Evolutionary conservation across 108 stramenopile species (phyloP).

Genomic region (Hondaea fermentalgiana): DNA sequence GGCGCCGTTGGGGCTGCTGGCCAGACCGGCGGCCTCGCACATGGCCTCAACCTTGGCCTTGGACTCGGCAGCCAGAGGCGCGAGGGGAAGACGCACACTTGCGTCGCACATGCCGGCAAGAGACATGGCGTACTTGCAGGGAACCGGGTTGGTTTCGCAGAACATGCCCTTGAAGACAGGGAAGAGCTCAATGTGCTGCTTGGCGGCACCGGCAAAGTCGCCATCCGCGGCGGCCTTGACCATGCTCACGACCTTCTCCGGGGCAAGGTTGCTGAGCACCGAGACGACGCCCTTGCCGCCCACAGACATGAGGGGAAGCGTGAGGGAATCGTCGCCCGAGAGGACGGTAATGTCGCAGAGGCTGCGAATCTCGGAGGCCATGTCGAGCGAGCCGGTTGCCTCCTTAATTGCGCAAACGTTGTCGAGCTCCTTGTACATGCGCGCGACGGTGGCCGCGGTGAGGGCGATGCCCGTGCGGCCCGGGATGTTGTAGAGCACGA

Average conservation of each 20-base stretch:
- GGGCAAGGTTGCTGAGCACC: neutral
- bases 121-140: constrained; percentile 19
- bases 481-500: constrained; percentile 83
- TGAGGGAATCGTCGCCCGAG: constrained; percentile 1
- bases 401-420: constrained; percentile 74
- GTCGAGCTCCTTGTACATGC: constrained; percentile 51
- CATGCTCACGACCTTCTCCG: neutral
- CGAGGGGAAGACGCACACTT: constrained; percentile 1
- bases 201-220: neutral
- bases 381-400: constrained; percentile 54
- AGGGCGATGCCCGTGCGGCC: constrained; percentile 61
- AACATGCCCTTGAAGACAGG: constrained; percentile 19
- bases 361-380: neutral
- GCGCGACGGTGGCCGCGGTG: constrained; percentile 25
- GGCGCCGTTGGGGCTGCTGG: neutral
- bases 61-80: neutral
- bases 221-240: neutral
- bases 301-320: constrained; percentile 1
- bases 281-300: constrained; percentile 18
- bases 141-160: constrained; percentile 23
- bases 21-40: neutral
- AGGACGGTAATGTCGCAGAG: neutral
- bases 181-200: neutral
- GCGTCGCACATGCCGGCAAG: neutral
- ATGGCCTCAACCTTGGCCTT: neutral